phyloP scores from a whole-genome alignment of 805 yeast genomes.

The Sporopachydermia lactativora region DNA sequence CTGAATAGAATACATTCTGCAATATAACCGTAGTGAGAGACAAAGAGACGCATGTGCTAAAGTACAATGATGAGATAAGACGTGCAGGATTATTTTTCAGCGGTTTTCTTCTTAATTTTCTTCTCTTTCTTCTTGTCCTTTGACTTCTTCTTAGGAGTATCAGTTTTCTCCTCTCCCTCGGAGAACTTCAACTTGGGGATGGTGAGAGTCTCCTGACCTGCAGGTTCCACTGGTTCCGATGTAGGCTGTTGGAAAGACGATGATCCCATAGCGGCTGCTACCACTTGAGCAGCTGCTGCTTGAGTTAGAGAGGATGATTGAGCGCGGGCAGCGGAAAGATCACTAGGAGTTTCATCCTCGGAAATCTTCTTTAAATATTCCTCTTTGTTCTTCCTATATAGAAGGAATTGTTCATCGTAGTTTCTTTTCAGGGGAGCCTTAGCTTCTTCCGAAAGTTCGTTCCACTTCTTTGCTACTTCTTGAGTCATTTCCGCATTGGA shows the following conservation, averaged over 20 bases:
- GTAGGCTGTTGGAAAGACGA: conserved; percentile 28
- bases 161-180: conserved; percentile 10
- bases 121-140: conserved; percentile 28
- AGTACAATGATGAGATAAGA: too few species aligned
- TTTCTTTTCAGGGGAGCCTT: conserved; percentile 28
- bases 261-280: conserved; percentile 15
- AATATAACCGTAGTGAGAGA: too few species aligned
- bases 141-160: conserved; percentile 11
- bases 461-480: conserved; percentile 72
- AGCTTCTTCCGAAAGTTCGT: conserved; percentile 49
- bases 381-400: neutral
- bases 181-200: conserved; percentile 6
- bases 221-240: conserved; percentile 18
- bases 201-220: conserved; percentile 9
- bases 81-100: conserved; percentile 32
- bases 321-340: conserved; percentile 15
- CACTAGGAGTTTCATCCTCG: conserved; percentile 3
- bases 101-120: conserved; percentile 39
- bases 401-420: conserved; percentile 1
- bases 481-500: conserved; percentile 68
- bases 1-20: too few species aligned
- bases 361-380: conserved; percentile 12
- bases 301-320: conserved; percentile 11
- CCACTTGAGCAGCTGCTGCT: conserved; percentile 21
- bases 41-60: too few species aligned